Conservation (phyloP, 768 basidiomycete genomes). For the Kwoniella europaea region DNA sequence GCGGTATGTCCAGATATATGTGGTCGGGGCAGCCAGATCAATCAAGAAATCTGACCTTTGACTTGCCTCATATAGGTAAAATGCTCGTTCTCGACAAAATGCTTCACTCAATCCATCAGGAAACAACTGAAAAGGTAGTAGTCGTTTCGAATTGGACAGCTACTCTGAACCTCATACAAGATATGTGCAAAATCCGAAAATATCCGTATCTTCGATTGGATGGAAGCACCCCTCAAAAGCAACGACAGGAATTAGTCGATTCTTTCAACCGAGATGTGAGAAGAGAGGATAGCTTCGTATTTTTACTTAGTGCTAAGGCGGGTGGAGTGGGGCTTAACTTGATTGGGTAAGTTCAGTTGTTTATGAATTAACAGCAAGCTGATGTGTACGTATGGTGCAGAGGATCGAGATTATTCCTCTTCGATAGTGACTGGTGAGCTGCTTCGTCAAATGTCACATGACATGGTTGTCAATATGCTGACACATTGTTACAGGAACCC, state of each 20-base stretch:
- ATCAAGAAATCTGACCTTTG: neutral
- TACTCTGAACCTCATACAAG: slow-evolving; percentile 89
- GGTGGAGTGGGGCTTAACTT: slow-evolving; percentile 91
- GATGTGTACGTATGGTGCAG: slow-evolving; percentile 61
- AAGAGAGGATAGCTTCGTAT: slow-evolving; percentile 72
- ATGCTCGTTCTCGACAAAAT: slow-evolving; percentile 49
- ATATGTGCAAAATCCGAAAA: slow-evolving; percentile 73
- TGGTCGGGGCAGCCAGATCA: neutral
- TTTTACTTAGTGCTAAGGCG: slow-evolving; percentile 91
- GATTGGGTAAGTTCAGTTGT: slow-evolving; percentile 34
- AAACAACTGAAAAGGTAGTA: slow-evolving; percentile 90
- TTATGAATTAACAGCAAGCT: no score
- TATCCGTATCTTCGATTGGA: slow-evolving; percentile 87
- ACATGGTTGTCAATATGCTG: neutral
- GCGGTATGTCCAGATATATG: slow-evolving; percentile 65
- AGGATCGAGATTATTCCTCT: slow-evolving; percentile 76
- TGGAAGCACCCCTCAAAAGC: slow-evolving; percentile 64
- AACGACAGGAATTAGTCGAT: slow-evolving; percentile 72
- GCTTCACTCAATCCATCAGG: slow-evolving; percentile 44
- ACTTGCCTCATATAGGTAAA: slow-evolving; percentile 41
- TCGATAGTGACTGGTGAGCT: slow-evolving; percentile 57
- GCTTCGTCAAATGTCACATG: neutral
- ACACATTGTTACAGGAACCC: slow-evolving; percentile 52
- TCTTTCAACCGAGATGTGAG: slow-evolving; percentile 80
- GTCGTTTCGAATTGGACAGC: slow-evolving; percentile 92